phyloP scores from a whole-genome alignment of 257 asterid species.

The Solanum microdontum region DNA sequence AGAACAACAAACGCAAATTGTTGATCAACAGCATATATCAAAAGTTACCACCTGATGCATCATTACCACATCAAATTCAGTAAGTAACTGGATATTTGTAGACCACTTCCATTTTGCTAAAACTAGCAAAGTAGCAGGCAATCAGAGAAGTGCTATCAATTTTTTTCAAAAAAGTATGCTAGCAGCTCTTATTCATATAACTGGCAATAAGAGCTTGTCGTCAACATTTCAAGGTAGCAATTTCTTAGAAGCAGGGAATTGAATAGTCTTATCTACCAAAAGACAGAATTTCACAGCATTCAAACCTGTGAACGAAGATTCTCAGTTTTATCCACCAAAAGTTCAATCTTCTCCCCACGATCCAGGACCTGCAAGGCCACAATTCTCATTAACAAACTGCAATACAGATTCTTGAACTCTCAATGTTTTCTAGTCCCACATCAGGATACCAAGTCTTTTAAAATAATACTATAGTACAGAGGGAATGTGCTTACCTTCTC shows the following conservation, averaged over 20 bases:
- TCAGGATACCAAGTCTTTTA: not conserved
- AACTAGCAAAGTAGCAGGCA: not conserved
- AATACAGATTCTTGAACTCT: not conserved
- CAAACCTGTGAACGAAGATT: conserved; percentile 77
- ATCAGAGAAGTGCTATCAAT: not conserved
- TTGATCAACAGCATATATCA: not conserved
- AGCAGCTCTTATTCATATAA: not conserved
- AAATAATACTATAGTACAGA: not conserved
- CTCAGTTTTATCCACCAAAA: conserved; percentile 88
- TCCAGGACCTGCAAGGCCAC: conserved; percentile 62
- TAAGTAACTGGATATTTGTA: not conserved
- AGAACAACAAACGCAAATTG: not conserved
- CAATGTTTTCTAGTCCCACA: not conserved
- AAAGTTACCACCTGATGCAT: not conserved
- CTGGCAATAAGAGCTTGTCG: not conserved
- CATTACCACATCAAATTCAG: not conserved
- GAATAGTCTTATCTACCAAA: not conserved
- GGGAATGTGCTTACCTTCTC: conserved; percentile 50
- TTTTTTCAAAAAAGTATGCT: not conserved
- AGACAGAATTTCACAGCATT: not conserved
- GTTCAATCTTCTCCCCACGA: conserved; percentile 91
- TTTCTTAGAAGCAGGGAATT: not conserved
- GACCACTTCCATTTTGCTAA: not conserved
- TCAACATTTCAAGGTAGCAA: not conserved
- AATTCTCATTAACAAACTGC: not conserved